Conservation (phyloP, 2,329 filamentous ascomycete genomes). For the Juglanconis sp. region DNA sequence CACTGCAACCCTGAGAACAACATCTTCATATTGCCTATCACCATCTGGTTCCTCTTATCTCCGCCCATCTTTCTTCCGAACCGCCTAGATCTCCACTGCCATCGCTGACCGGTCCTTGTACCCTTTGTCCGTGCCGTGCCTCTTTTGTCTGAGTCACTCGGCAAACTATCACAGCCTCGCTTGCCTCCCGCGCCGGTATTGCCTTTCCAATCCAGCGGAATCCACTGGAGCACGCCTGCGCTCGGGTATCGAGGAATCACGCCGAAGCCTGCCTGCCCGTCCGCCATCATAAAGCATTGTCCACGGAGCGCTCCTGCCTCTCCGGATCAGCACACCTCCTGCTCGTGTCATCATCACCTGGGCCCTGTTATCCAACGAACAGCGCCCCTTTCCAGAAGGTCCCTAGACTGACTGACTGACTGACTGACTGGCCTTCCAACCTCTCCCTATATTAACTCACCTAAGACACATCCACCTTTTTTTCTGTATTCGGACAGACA, state of each 20-base stretch:
- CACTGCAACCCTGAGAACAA: not conserved
- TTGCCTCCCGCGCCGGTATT: not conserved
- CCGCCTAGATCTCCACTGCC: not conserved
- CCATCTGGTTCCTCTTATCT: not conserved
- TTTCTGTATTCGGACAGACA: slow-evolving; percentile 1
- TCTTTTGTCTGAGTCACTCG: slow-evolving; percentile 20
- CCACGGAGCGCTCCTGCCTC: slow-evolving; percentile 12
- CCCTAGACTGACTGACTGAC: not conserved
- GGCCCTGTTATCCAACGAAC: slow-evolving; percentile 2
- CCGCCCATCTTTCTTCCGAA: not conserved
- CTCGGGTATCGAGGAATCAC: not conserved
- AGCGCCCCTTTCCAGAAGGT: slow-evolving; percentile 13
- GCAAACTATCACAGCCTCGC: slow-evolving; percentile 10
- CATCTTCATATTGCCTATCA: not conserved
- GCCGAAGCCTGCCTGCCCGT: slow-evolving; percentile 5
- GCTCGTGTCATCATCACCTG: slow-evolving; percentile 14
- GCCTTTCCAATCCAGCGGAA: not conserved
- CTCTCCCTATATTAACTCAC: slow-evolving; percentile 2
- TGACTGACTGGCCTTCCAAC: not conserved
- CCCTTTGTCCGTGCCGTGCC: slow-evolving; percentile 10
- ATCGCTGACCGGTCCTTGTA: slow-evolving; percentile 13
- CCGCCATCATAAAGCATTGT: slow-evolving; percentile 10
- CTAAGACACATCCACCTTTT: slow-evolving; percentile 2
- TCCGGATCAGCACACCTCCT: slow-evolving; percentile 10
- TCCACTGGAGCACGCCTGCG: slow-evolving; percentile 4